Evolutionary conservation across 164 flowering plant species (phyloP).

Genomic region (Chloranthus sessilifolius): DNA sequence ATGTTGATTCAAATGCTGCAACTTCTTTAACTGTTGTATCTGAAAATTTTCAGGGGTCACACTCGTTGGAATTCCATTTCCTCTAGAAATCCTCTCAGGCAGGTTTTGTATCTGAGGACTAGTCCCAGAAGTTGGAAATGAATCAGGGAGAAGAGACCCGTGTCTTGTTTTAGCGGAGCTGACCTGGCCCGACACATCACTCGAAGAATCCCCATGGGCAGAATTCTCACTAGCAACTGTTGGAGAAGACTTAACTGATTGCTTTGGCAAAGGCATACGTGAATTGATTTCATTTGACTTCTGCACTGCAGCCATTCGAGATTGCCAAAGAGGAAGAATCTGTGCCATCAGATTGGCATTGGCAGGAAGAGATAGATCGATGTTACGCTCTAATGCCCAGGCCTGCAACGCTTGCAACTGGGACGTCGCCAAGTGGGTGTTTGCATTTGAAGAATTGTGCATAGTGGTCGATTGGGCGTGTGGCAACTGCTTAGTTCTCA

Average conservation of each 20-base stretch:
- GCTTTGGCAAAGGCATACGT: conserved; percentile 42
- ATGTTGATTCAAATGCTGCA: conserved; percentile 40
- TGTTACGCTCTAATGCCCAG: conserved; percentile 80
- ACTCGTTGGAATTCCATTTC: conserved; percentile 54
- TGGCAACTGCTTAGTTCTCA: conserved; percentile 45
- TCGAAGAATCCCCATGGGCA: conserved; percentile 58
- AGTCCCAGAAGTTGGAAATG: conserved; percentile 38
- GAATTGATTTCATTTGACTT: conserved; percentile 52
- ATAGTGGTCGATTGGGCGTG: conserved; percentile 40
- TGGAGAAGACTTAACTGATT: conserved; percentile 47
- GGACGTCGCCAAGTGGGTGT: conserved; percentile 57
- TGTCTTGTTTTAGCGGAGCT: conserved; percentile 54
- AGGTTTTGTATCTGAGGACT: conserved; percentile 43
- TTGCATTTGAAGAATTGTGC: conserved; percentile 47
- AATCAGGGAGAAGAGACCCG: conserved; percentile 36
- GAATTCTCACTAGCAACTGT: conserved; percentile 60
- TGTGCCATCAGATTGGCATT: conserved; percentile 80
- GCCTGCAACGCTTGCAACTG: conserved; percentile 85
- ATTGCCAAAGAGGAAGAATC: conserved; percentile 70
- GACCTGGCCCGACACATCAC: conserved; percentile 72
- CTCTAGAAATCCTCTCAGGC: conserved; percentile 32
- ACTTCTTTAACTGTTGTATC: conserved; percentile 53
- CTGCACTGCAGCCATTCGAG: conserved; percentile 63
- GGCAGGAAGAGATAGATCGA: conserved; percentile 76
- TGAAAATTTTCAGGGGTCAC: conserved; percentile 43